These are phyloP conservation scores for Setomelanomma holmii DNA, from an alignment of 2,329 filamentous ascomycete genomes.

Conservation along the genomic window DNA sequence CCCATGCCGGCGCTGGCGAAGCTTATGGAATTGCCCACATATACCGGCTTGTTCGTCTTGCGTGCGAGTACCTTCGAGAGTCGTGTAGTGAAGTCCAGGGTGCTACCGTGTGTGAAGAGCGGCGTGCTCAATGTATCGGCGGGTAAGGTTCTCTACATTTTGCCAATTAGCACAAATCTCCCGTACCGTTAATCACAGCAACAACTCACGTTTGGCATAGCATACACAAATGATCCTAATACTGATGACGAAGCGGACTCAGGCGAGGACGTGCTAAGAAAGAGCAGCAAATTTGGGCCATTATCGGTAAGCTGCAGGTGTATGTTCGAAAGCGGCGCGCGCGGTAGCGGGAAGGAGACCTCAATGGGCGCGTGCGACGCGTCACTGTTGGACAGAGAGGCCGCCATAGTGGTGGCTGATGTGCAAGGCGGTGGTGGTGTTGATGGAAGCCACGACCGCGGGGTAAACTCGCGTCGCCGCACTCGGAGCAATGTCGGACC, in stretches of 20 bases:
- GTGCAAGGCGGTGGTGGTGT: conserved; percentile 3
- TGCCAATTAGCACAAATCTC: conserved; percentile 12
- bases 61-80: conserved; percentile 84
- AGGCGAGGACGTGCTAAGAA: conserved; percentile 60
- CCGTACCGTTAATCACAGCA: not conserved
- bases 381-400: conserved; percentile 16
- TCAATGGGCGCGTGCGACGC: conserved; percentile 54
- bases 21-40: conserved; percentile 87
- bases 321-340: conserved; percentile 62
- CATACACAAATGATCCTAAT: conserved; percentile 92
- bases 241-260: conserved; percentile 47
- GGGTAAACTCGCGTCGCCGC: conserved; percentile 2
- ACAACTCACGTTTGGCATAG: conserved; percentile 79
- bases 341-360: conserved; percentile 65
- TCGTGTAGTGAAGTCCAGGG: conserved; percentile 84
- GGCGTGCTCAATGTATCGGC: conserved; percentile 75
- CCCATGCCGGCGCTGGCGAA: conserved; percentile 76
- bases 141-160: conserved; percentile 48
- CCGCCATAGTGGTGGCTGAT: conserved; percentile 23
- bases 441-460: conserved; percentile 1
- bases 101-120: conserved; percentile 76
- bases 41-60: conserved; percentile 76
- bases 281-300: conserved; percentile 61
- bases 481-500: conserved; percentile 8
- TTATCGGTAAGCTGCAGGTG: conserved; percentile 66